Base-by-base conservation (phyloP, 208 protist genomes). In the Leishmania braziliensis region DNA sequence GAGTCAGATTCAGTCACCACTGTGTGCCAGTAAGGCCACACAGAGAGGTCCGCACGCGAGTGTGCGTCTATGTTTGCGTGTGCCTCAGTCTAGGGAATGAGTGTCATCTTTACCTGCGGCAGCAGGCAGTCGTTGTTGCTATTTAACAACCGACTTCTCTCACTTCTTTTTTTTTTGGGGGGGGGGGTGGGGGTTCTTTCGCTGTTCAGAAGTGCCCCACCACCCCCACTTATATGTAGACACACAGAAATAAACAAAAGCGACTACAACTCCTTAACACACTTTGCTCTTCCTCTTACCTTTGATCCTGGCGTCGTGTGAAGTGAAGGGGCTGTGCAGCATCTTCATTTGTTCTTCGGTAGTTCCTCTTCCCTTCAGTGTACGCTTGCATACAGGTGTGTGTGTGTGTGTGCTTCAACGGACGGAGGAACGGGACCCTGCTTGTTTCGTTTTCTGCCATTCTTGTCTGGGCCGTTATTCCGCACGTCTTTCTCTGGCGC, bases 301-400 rank as follows among this genome's bases (percentile, higher is more conserved):
- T 46, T 46, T 46, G 4, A 46, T 46, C 43, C 43, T 46, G 43
- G 43, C 8, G 43, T 46, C 43, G 4, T 46, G 5, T 46, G 43
- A 46, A 46, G 43, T 46, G 43, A 46, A 46, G 43, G 43, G 43
- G 2, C 4, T 46, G 43, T 46, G 43, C 43, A 46, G 43, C 56
- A 62, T 26, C 23, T 62, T 62, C 9, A n/a, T 12, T 26, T 26
- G 14, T 51, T 79, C 39, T 62, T 84, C 75, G 29, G 73, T 50
- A 58, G 29, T 74, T 46, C 20, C 33, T n/a, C 43, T 78, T 63
- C 43, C 43, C 72, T 39, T 62, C 56, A 66, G 56, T 62, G 0
- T 62, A 26, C 23, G 56, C 3, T 3, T 62, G 56, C 3, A 26
- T 62, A 23, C 23, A 62, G 56, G 54, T 60, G 16, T 71, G 66